These are phyloP conservation scores for Carnegiea gigantea DNA, from an alignment of 179 eudicot genomes.

Conservation along the genomic window DNA sequence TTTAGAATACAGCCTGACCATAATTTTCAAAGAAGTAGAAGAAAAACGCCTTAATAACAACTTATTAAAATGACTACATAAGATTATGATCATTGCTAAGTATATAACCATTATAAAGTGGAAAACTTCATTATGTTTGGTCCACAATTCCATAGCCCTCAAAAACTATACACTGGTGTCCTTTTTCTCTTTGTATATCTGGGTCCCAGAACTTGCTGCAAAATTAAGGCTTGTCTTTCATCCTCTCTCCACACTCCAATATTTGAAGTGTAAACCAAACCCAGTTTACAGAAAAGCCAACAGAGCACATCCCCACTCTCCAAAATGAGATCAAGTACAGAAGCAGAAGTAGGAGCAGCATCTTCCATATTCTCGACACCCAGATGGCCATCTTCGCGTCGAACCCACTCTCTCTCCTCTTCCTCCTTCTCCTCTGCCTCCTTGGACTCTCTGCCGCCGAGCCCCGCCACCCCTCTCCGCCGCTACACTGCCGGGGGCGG, in stretches of 20 bases:
- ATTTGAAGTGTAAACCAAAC: background rate
- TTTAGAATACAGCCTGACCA: background rate
- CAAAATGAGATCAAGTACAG: constrained; percentile 13
- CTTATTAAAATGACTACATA: background rate
- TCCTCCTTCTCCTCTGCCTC: constrained; percentile 25
- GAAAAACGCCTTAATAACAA: background rate
- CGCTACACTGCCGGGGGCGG: constrained; percentile 1
- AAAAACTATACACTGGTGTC: background rate
- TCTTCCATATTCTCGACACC: constrained; percentile 11
- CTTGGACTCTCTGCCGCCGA: constrained; percentile 23
- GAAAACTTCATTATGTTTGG: background rate
- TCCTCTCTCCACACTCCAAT: background rate
- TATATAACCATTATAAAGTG: background rate
- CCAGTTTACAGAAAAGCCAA: background rate
- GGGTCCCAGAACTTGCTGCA: constrained; percentile 7
- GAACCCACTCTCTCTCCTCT: constrained; percentile 38
- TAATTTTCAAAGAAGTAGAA: background rate
- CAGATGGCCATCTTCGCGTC: constrained; percentile 26
- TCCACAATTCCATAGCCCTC: background rate
- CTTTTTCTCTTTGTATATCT: background rate
- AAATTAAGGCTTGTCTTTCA: background rate
- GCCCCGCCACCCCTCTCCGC: constrained; percentile 15
- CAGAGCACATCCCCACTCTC: background rate
- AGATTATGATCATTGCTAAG: background rate
- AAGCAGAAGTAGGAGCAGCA: constrained; percentile 12